Evolutionary conservation across 208 protist genomes (phyloP).

Genomic region (Wallacemonas rigidus): DNA sequence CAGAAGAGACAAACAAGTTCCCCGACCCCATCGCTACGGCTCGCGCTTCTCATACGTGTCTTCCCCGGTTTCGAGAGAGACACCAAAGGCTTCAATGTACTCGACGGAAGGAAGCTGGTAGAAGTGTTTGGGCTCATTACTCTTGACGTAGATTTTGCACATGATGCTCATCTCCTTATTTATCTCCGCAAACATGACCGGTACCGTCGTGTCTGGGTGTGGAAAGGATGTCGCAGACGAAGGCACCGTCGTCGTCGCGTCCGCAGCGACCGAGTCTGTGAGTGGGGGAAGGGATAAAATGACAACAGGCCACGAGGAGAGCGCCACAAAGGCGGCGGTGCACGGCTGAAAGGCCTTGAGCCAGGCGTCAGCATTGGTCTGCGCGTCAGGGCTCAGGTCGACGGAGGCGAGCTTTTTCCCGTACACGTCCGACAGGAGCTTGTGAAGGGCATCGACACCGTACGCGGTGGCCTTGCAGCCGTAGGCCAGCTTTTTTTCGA

Average conservation of each 20-base stretch:
- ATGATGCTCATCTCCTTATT: conserved; percentile 30
- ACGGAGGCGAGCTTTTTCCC: neutral
- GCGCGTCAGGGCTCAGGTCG: neutral
- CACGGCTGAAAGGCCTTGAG: conserved; percentile 26
- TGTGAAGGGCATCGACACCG: neutral
- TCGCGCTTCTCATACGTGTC: conserved; percentile 32
- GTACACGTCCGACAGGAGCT: neutral
- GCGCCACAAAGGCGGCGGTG: conserved; percentile 36
- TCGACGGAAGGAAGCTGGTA: conserved; percentile 47
- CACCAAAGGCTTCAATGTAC: conserved; percentile 49
- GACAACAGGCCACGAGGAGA: conserved; percentile 23
- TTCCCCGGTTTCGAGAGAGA: conserved; percentile 28
- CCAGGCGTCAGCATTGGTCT: conserved; percentile 8
- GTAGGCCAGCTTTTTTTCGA: conserved; percentile 48
- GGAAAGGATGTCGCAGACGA: neutral
- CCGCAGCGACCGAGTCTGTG: conserved; percentile 8
- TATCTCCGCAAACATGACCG: conserved; percentile 32
- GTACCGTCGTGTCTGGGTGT: conserved; percentile 13
- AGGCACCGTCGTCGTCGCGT: neutral
- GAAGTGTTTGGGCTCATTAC: conserved; percentile 53
- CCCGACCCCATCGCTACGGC: neutral
- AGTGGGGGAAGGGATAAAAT: conserved; percentile 29
- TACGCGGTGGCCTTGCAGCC: conserved; percentile 30
- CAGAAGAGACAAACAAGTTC: neutral
- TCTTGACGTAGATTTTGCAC: conserved; percentile 34